Evolutionary conservation across 768 basidiomycete genomes (phyloP), one percentile per base, ranked within the genome.

Genomic region (Kwoniella europaea): DNA sequence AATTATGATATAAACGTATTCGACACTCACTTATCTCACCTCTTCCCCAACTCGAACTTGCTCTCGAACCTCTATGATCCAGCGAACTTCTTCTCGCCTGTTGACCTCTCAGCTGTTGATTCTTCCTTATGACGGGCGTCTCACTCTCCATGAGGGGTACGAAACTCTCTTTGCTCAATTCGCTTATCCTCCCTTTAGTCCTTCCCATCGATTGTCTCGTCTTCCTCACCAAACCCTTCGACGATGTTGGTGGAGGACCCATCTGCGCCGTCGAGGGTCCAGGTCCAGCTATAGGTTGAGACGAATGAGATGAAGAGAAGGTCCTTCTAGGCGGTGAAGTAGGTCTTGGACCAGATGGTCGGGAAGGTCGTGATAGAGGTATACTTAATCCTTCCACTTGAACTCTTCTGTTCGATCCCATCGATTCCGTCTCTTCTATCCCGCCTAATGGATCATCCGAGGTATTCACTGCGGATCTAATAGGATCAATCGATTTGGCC

Each of bases 81-180:
- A 82, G 35, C 52, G 76, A 77, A 44, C 76, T 78, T 67, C 81
- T 71, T 56, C 82, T 65, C 1, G 73, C 68, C 55, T 79, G 75
- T 13, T 71, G 76, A 16, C 77, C 77, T 56, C 75, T 70, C 54
- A 83, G 63, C 62, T 82, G 76, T 67, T 77, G 74, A 64, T 83
- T 83, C 69, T 77, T 80, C 69, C 75, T 61, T 6, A 80, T 80
- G 71, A 82, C 72, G 0, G 82, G 82, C 57, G 82, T 83, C 43
- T 83, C 82, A 56, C 74, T 72, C 42, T 81, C 76, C 56, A 79
- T 71, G 6, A 83, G 58, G 27, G 81, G 79, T 55, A 81, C 74
- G 24, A 80, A 60, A 46, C 72, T 71, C 41, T 83, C 79, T 12
- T 58, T 71, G n/a, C 65, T 46, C 29, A 71, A 42, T 24, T 76